phyloP scores from a whole-genome alignment of 345 rosid genomes.

The Atalantia buxifolia region DNA sequence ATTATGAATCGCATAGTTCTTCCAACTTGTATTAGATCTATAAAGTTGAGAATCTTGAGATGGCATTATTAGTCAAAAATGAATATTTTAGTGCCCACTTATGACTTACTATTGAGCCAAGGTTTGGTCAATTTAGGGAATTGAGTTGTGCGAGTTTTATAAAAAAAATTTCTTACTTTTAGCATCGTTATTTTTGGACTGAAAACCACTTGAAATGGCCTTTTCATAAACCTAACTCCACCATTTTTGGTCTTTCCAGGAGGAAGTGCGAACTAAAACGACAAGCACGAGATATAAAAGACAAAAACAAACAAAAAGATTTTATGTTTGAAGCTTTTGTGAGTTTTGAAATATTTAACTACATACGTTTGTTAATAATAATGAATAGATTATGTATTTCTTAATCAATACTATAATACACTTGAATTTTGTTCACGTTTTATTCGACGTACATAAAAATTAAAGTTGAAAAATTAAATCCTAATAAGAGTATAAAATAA shows the following conservation, averaged over 20 bases:
- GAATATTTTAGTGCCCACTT: not conserved
- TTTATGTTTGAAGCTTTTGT: not conserved
- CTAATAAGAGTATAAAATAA: too few species aligned
- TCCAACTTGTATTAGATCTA: not conserved
- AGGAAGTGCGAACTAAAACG: not conserved
- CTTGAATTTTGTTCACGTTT: too few species aligned
- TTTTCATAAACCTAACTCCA: not conserved
- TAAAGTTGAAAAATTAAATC: too few species aligned
- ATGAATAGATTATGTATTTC: too few species aligned
- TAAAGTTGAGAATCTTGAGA: not conserved
- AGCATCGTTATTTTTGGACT: not conserved
- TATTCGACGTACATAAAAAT: too few species aligned
- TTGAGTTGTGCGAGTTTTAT: not conserved
- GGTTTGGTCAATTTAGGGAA: not conserved
- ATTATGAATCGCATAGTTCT: too few species aligned
- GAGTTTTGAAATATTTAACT: too few species aligned
- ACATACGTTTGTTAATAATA: too few species aligned
- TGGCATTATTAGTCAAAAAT: not conserved
- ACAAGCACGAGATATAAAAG: not conserved
- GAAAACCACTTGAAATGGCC: not conserved
- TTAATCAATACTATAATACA: too few species aligned
- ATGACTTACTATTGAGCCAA: not conserved
- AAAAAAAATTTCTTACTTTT: not conserved
- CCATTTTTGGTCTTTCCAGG: not conserved
- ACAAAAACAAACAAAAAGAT: too few species aligned